phyloP scores from a whole-genome alignment of 352 stramenopile genomes.

The Pythium brassicae region DNA sequence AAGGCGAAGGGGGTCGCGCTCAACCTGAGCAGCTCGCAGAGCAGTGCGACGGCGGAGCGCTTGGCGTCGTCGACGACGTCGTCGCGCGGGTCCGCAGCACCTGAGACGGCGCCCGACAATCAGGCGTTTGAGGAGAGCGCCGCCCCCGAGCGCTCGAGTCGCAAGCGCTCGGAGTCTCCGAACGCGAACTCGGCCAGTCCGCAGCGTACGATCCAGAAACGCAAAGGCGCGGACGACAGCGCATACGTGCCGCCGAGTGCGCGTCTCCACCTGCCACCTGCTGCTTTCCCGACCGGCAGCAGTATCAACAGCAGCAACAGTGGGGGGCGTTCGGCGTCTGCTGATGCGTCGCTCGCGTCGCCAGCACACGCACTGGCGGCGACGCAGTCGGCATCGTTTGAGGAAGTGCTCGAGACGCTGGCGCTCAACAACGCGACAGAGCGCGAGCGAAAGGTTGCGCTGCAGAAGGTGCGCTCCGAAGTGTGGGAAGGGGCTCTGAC shows the following conservation, averaged over 20 bases:
- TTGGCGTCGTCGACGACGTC: conserved; percentile 10
- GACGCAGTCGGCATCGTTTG: conserved; percentile 17
- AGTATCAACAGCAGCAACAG: not conserved
- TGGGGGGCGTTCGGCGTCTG: not conserved
- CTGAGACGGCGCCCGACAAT: conserved; percentile 14
- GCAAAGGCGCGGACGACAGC: conserved; percentile 27
- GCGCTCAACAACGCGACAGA: conserved; percentile 48
- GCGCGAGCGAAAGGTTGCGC: conserved; percentile 26
- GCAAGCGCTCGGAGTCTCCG: conserved; percentile 49
- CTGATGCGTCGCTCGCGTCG: not conserved
- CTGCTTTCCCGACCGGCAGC: not conserved
- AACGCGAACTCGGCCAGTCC: conserved; percentile 31
- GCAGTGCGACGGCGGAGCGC: conserved; percentile 2
- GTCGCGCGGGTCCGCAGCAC: conserved; percentile 18
- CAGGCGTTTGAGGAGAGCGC: conserved; percentile 10
- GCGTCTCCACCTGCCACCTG: not conserved
- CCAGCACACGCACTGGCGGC: not conserved
- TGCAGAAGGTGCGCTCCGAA: conserved; percentile 54
- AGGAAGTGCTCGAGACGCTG: conserved; percentile 37
- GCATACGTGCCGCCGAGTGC: not conserved
- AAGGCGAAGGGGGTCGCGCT: conserved; percentile 57
- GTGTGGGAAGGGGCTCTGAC: not conserved
- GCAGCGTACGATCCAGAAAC: conserved; percentile 37
- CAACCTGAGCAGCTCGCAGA: conserved; percentile 16
- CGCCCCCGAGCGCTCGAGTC: conserved; percentile 23